Conservation (phyloP, 2,329 filamentous ascomycete species). For the Emericellopsis atlantica region DNA sequence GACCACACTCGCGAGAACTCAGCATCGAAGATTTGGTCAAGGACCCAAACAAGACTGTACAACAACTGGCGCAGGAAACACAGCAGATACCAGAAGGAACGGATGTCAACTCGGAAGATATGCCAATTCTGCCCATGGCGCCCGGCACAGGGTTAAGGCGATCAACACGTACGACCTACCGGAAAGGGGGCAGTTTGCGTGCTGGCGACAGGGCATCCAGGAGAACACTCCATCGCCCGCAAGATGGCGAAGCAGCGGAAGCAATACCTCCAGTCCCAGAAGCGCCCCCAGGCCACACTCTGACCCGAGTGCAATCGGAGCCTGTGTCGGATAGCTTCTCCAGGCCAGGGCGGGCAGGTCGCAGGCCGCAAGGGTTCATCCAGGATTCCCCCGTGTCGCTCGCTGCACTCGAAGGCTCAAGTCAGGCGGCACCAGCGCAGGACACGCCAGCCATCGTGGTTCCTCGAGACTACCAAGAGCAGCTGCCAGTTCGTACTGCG, state of each 20-base stretch:
- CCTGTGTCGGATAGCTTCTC: constrained; percentile 44
- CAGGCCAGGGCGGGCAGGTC: constrained; percentile 36
- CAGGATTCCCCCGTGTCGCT: constrained; percentile 29
- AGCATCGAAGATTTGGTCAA: constrained; percentile 72
- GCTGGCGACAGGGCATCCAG: constrained; percentile 69
- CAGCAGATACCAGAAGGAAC: constrained; percentile 29
- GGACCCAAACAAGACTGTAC: constrained; percentile 60
- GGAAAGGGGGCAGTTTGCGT: constrained; percentile 71
- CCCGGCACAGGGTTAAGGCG: constrained; percentile 71
- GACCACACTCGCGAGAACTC: constrained; percentile 44
- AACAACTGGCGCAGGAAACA: constrained; percentile 51
- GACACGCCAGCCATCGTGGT: constrained; percentile 16
- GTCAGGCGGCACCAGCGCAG: constrained; percentile 4
- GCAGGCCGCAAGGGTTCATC: constrained; percentile 32
- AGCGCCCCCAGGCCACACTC: constrained; percentile 33
- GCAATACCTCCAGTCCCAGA: constrained; percentile 23
- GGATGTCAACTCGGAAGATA: constrained; percentile 49
- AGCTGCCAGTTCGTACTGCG: constrained; percentile 18
- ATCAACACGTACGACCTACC: constrained; percentile 84
- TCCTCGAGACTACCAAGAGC: constrained; percentile 15
- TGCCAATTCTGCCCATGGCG: constrained; percentile 72
- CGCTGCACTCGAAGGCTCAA: constrained; percentile 28
- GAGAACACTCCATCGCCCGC: constrained; percentile 48
- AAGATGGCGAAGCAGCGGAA: constrained; percentile 39
- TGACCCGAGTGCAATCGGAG: constrained; percentile 59